Evolutionary conservation across 1,284 basidiomycete genomes (phyloP).

Genomic region (Thelephora terrestris): DNA sequence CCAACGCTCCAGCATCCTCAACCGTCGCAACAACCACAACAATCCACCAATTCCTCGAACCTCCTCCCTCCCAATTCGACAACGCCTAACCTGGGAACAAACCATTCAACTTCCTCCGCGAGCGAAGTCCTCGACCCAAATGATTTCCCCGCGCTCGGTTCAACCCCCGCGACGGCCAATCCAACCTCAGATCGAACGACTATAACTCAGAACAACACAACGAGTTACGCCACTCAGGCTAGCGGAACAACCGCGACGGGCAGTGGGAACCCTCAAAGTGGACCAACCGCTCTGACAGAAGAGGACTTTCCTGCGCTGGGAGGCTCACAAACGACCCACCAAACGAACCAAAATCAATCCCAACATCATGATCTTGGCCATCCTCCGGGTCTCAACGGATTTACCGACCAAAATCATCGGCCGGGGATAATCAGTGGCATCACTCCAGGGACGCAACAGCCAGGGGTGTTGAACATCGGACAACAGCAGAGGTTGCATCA

Average conservation of each 20-base stretch:
- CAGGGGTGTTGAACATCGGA: conserved; percentile 58
- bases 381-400: conserved; percentile 67
- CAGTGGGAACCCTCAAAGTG: conserved; percentile 25
- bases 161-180: conserved; percentile 30
- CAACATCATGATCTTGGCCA: conserved; percentile 24
- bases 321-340: conserved; percentile 33
- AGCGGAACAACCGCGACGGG: conserved; percentile 32
- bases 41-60: conserved; percentile 41
- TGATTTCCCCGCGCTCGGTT: conserved; percentile 77
- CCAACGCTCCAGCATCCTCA: conserved; percentile 18
- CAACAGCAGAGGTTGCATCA: conserved; percentile 48
- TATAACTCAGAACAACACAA: conserved; percentile 21
- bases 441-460: conserved; percentile 33
- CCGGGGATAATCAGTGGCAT: conserved; percentile 44
- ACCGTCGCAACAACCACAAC: conserved; percentile 27
- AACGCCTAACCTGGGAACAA: conserved; percentile 32
- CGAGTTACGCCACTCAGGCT: conserved; percentile 70
- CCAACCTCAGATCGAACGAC: conserved; percentile 21
- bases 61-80: conserved; percentile 37
- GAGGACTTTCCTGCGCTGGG: conserved; percentile 81
- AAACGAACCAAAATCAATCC: conserved; percentile 18
- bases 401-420: conserved; percentile 44
- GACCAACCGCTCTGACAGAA: conserved; percentile 45
- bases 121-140: conserved; percentile 73
- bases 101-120: conserved; percentile 51